Percentiles rank a stretch among this genome's conserved stretches.
Conservation (phyloP, 257 asterid genomes). For the Fraxinus pennsylvanica region DNA sequence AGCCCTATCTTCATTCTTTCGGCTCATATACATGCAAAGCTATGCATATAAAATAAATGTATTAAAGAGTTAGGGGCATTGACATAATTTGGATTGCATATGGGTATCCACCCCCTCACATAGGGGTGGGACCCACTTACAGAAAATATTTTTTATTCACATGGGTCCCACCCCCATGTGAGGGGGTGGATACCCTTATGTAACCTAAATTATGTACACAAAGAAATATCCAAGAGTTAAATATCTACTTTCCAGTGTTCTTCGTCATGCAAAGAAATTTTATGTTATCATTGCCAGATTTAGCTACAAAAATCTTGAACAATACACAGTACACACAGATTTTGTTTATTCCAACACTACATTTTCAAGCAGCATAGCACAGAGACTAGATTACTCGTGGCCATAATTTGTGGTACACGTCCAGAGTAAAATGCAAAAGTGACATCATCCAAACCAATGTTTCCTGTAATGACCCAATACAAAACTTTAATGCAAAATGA, state of each 20-base stretch:
- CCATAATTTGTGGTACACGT: neutral
- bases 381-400: neutral
- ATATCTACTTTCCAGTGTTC: neutral
- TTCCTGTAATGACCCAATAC: neutral
- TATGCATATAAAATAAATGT: neutral
- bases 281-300: neutral
- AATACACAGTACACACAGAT: neutral
- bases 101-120: too few species aligned
- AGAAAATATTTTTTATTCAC: too few species aligned
- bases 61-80: neutral
- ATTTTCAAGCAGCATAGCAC: neutral
- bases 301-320: neutral
- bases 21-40: neutral
- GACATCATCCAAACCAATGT: neutral
- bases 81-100: too few species aligned
- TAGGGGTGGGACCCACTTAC: too few species aligned
- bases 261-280: neutral
- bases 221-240: neutral
- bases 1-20: neutral
- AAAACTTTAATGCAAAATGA: neutral
- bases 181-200: too few species aligned
- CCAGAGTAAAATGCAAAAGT: neutral
- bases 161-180: too few species aligned
- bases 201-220: too few species aligned
- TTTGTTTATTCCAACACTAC: neutral